These are phyloP conservation scores for Boletus rufocinnamomeus DNA, from an alignment of 768 basidiomycete genomes.

Conservation along the genomic window DNA sequence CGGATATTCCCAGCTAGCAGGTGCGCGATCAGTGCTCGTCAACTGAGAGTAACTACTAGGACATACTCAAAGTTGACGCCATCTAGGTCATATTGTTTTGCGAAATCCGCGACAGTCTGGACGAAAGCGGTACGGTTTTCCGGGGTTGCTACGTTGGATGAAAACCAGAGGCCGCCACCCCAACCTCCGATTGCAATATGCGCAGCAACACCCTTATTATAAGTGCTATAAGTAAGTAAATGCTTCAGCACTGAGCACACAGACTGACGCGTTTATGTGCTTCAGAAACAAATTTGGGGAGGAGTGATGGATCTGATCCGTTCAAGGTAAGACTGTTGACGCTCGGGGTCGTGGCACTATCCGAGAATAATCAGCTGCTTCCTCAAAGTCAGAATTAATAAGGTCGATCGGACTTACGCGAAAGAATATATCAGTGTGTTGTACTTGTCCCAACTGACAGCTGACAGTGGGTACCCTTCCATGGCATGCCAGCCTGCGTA, in stretches of 20 bases:
- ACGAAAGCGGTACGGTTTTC: too few species aligned
- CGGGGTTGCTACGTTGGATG: too few species aligned
- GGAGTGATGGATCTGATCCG: conserved; percentile 47
- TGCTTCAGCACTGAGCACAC: background rate
- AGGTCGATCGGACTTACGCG: conserved; percentile 41
- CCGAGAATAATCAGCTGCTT: background rate
- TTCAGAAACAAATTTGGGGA: conserved; percentile 57
- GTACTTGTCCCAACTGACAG: conserved; percentile 69
- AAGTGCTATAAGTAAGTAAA: background rate
- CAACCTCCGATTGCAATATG: too few species aligned
- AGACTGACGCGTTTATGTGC: conserved; percentile 40
- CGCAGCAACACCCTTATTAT: too few species aligned
- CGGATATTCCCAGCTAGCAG: too few species aligned
- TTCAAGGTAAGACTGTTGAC: conserved; percentile 35
- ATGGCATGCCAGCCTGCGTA: conserved; percentile 65
- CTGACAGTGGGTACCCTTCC: conserved; percentile 50
- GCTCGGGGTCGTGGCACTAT: conserved; percentile 38
- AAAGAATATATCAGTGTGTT: conserved; percentile 71
- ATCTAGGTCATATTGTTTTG: too few species aligned
- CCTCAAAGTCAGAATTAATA: background rate
- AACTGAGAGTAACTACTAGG: too few species aligned
- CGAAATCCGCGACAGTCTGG: too few species aligned
- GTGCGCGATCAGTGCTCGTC: too few species aligned
- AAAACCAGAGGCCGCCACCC: too few species aligned
- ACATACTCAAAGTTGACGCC: too few species aligned